A percentile compares a stretch with the other conserved stretches of the same genome.
Conservation (phyloP, 371 early-diverging fungal genomes). For the Zopfochytrium polystomum region DNA sequence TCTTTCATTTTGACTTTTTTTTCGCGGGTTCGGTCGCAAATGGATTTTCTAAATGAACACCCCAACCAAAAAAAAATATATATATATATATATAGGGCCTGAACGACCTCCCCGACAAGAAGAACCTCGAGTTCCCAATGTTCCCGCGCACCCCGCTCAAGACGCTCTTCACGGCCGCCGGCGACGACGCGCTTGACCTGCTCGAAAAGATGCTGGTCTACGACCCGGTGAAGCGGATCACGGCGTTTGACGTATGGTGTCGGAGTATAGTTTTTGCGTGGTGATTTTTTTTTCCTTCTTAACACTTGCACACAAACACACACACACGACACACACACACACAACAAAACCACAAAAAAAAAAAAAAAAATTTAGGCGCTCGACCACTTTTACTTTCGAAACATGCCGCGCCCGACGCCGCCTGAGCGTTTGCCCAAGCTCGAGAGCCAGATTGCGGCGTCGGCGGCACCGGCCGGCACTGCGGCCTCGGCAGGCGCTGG, state of each 20-base stretch:
- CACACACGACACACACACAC: background rate
- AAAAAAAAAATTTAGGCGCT: slow-evolving; percentile 58
- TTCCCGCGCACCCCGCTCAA: slow-evolving; percentile 75
- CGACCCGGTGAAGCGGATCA: slow-evolving; percentile 88
- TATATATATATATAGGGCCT: slow-evolving; percentile 53
- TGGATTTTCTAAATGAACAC: background rate
- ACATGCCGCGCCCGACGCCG: slow-evolving; percentile 80
- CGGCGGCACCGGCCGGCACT: too few relatives aligned
- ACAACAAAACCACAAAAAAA: background rate
- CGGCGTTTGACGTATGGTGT: slow-evolving; percentile 66
- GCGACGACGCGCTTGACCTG: slow-evolving; percentile 87
- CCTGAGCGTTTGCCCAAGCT: slow-evolving; percentile 75
- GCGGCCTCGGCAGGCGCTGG: too few relatives aligned
- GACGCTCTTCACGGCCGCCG: slow-evolving; percentile 89
- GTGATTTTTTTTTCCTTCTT: too few relatives aligned
- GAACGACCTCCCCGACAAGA: slow-evolving; percentile 66
- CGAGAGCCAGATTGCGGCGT: slow-evolving; percentile 1
- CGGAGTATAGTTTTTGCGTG: too few relatives aligned
- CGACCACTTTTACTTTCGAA: slow-evolving; percentile 86
- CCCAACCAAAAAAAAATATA: background rate
- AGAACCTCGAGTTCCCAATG: slow-evolving; percentile 53
- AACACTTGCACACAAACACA: too few relatives aligned
- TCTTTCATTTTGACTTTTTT: slow-evolving; percentile 18
- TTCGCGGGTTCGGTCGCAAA: background rate
- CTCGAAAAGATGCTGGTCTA: slow-evolving; percentile 88